Percentiles rank a stretch among this genome's conserved stretches.
Conservation (phyloP, 495 filamentous ascomycete species). For the Trichoderma parareesei region DNA sequence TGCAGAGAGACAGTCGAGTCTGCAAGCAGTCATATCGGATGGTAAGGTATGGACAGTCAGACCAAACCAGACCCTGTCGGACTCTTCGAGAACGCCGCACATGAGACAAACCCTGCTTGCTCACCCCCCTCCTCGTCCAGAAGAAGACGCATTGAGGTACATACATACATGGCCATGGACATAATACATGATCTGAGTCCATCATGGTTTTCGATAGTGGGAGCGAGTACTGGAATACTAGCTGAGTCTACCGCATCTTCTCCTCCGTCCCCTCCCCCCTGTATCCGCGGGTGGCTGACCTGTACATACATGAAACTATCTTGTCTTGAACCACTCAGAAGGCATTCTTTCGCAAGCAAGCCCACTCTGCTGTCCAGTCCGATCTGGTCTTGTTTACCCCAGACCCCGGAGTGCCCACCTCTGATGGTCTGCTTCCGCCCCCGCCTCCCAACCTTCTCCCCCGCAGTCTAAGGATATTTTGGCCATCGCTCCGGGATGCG, state of each 20-base stretch:
- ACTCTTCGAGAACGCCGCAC: background rate
- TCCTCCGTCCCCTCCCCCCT: background rate
- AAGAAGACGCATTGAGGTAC: background rate
- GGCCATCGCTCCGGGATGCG: background rate
- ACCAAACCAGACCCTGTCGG: background rate
- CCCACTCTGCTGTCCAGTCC: background rate
- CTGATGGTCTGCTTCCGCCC: background rate
- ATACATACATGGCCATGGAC: background rate
- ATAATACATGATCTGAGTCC: no score
- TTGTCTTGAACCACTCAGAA: background rate
- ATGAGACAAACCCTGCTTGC: background rate
- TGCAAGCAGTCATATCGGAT: no score
- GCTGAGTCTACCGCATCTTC: no score
- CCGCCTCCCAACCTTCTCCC: background rate
- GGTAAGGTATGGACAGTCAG: no score
- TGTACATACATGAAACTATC: no score
- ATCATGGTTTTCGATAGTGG: no score
- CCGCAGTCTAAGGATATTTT: slow-evolving; percentile 5
- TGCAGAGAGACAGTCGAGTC: no score
- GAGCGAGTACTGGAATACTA: no score
- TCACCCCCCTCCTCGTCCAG: background rate
- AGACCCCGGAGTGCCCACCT: background rate
- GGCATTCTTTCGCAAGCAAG: background rate
- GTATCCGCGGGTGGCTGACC: background rate
- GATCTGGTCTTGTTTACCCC: background rate